Percentiles rank a stretch among this genome's conserved stretches.
These are phyloP conservation scores for Hymenotorrendiella dingleyae DNA, from an alignment of 2,329 filamentous ascomycete genomes.

Conservation along the genomic window DNA sequence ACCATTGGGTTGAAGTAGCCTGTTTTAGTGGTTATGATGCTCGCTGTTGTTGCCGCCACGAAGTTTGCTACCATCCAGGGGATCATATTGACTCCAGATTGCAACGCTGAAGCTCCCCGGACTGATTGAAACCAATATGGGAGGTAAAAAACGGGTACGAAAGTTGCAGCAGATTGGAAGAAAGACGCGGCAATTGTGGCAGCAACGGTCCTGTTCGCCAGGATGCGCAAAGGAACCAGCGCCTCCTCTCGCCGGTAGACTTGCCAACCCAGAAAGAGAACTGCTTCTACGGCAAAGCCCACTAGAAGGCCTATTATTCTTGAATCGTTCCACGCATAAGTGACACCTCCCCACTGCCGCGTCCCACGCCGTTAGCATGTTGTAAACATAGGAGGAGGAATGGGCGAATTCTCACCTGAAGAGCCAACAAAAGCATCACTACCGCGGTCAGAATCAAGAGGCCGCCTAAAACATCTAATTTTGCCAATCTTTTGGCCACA, in stretches of 20 bases:
- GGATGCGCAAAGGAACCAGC: constrained; percentile 39
- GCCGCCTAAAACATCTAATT: too few relatives aligned
- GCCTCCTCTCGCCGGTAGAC: constrained; percentile 39
- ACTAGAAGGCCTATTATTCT: constrained; percentile 31
- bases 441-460: too few relatives aligned
- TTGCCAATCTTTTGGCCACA: too few relatives aligned
- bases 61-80: constrained; percentile 23
- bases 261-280: constrained; percentile 30
- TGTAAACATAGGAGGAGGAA: too few relatives aligned
- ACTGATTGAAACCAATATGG: constrained; percentile 26
- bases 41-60: constrained; percentile 28
- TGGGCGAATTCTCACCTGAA: too few relatives aligned
- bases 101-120: constrained; percentile 11
- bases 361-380: too few relatives aligned
- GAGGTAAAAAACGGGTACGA: constrained; percentile 32
- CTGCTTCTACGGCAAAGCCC: constrained; percentile 20
- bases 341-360: constrained; percentile 39
- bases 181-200: constrained; percentile 24
- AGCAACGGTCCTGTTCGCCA: constrained; percentile 32
- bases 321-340: constrained; percentile 20
- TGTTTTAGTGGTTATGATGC: constrained; percentile 26
- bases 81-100: constrained; percentile 22
- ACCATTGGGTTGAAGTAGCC: constrained; percentile 29
- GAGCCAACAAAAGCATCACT: too few relatives aligned
- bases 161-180: constrained; percentile 19